Evolutionary conservation across 2,329 filamentous ascomycete genomes (phyloP).

Genomic region (Penicillium sp.): DNA sequence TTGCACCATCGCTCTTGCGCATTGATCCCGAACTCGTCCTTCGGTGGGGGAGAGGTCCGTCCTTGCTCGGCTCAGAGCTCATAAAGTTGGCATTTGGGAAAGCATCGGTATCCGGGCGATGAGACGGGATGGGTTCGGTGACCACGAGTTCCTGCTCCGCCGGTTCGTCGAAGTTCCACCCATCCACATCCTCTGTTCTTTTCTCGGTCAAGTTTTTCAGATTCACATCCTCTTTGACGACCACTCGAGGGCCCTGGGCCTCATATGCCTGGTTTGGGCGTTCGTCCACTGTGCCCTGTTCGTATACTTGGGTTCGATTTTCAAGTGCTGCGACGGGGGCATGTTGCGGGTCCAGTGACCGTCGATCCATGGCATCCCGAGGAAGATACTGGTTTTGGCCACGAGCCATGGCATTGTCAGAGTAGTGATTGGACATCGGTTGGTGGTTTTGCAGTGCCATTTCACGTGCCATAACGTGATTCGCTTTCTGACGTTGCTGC

Average conservation of each 20-base stretch:
- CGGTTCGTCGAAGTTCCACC: constrained; percentile 90
- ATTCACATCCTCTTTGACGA: constrained; percentile 42
- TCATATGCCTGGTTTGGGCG: constrained; percentile 59
- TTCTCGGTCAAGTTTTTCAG: constrained; percentile 43
- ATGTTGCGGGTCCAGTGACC: constrained; percentile 43
- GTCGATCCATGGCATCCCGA: constrained; percentile 43
- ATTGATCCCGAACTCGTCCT: constrained; percentile 77
- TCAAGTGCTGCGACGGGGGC: constrained; percentile 53
- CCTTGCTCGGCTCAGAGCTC: constrained; percentile 71
- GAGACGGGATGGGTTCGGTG: constrained; percentile 50
- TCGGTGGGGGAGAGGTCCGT: constrained; percentile 64
- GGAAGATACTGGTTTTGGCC: constrained; percentile 43
- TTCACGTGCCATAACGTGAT: constrained; percentile 49
- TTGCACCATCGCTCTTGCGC: constrained; percentile 59
- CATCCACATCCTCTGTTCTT: constrained; percentile 63
- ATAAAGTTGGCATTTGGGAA: constrained; percentile 80
- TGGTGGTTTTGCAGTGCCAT: constrained; percentile 60
- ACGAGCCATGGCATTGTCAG: constrained; percentile 41
- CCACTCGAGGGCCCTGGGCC: constrained; percentile 53
- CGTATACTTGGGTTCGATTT: constrained; percentile 49
- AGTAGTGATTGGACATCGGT: constrained; percentile 51
- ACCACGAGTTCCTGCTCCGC: constrained; percentile 50
- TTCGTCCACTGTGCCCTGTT: constrained; percentile 49
- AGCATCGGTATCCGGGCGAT: constrained; percentile 77
- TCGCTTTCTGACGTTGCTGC: constrained; percentile 53